Conservation (phyloP, 495 filamentous ascomycete genomes). For the Rostrohypoxylon terebratum region DNA sequence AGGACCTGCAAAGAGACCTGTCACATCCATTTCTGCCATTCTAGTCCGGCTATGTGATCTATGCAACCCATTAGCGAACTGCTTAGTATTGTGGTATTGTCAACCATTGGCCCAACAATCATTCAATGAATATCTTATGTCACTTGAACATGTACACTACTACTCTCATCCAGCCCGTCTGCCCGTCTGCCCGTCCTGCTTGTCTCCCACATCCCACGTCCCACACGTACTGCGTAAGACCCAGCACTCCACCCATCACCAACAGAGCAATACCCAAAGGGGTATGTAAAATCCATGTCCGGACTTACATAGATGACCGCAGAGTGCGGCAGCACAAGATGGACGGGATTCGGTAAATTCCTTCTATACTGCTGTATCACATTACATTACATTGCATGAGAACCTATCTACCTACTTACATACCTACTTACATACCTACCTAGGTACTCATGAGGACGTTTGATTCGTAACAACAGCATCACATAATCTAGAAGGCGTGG, state of each 20-base stretch:
- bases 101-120: background rate
- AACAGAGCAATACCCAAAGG: conserved; percentile 6
- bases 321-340: background rate
- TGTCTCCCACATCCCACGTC: no score
- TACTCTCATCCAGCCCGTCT: background rate
- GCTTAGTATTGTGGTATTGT: background rate
- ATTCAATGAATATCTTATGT: background rate
- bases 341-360: conserved; percentile 1
- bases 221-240: background rate
- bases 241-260: background rate
- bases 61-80: background rate
- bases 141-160: background rate
- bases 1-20: no score
- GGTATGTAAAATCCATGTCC: background rate
- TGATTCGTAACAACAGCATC: background rate
- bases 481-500: conserved; percentile 9
- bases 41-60: background rate
- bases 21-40: background rate
- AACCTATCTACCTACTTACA: background rate
- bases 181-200: background rate
- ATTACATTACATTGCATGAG: conserved; percentile 18
- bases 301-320: conserved; percentile 3
- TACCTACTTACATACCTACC: background rate
- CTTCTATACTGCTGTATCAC: conserved; percentile 14
- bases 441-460: no score